Base-by-base conservation (phyloP, 106 monocot genomes). In the Acanthochlamys bracteata region DNA sequence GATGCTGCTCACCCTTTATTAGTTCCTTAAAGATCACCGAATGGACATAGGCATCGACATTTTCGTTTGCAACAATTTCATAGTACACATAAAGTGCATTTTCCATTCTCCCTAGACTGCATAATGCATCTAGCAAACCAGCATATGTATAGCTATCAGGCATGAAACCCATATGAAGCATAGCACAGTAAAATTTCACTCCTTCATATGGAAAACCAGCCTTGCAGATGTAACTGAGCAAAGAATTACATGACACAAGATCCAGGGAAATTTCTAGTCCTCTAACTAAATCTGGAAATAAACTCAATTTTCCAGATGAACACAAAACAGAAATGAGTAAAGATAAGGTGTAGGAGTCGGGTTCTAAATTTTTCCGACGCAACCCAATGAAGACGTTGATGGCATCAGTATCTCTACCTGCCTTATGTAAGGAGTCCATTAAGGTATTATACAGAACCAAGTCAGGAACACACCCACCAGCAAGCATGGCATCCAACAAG, bases 111-210 rank as follows among this genome's bases (percentile, higher is more conserved):
- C 79, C 82, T 22, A 74, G 61, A 47, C 54, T 74, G 57, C 78
- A 82, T 4, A 82, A 41, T 65, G 67, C 66, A 46, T 65, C 69
- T 67, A 89, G 59, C 27, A 82, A 47, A 59, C 61, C 76, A 33
- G 68, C 73, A 79, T 74, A 85, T 66, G 73, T 89, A 57, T 76
- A 89, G 20, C 57, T 67, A 71, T 89, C 89, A 11, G 89, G 89
- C 11, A 53, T 72, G 63, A 79, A 63, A 17, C 76, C 78, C 0
- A 9, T 42, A 10, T 70, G 57, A 64, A 88, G 9, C 66, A 78
- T 82, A 59, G 73, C 68, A 55, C 39, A 55, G 59, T 74, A 89
- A 20, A 82, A 64, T 56, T 66, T 41, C 41, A 89, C 65, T 23
- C 74, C 79, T 66, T 76, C 47, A 27, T 52, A 69, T 19, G 84